Evolutionary conservation across 805 yeast genomes (phyloP), one percentile per base, ranked within the genome.

Genomic region (Tetrapisispora namnaoensis): DNA sequence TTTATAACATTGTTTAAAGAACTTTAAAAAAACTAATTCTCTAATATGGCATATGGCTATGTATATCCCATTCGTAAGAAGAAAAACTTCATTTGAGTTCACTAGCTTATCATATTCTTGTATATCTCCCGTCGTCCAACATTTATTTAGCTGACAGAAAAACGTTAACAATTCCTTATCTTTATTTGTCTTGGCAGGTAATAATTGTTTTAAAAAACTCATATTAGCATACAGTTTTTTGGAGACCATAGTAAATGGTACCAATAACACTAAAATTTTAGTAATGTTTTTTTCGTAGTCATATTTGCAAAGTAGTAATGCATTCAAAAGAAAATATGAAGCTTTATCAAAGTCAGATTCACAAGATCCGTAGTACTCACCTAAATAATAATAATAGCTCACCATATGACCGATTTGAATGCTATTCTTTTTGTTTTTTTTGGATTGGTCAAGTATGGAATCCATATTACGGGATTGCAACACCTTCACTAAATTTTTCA

Each of bases 401-500:
- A 20, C 46, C 2, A 36, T 11, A 34, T 45, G 48, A 10, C 44
- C 43, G n/a, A 24, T 32, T 11, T 27, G 17, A 3, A 22, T n/a
- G 14, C 10, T 13, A 13, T 24, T 28, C 18, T 42, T 46, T 3
- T 13, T 6, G 3, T 22, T 13, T 1, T 14, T 13, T 4, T 14
- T 20, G 2, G 37, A 13, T 18, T 30, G n/a, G 4, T 30, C 37
- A 2, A 42, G 11, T 10, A 38, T 80, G 73, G 36, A 14, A 27
- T 37, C 38, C 47, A 48, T 39, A 2, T 28, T 6, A 18, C 50
- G 40, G 14, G 82, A 77, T 30, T 70, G 72, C 34, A 86, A 66
- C 1, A 86, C 95, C 60, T 80, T 81, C 50, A 85, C 81, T 52
- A 87, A 72, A 45, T 85, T 82, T 55, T 79, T 80, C 34, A 91